Evolutionary conservation across 208 protist species (phyloP).

Genomic region (Acanthamoeba castellanii): DNA sequence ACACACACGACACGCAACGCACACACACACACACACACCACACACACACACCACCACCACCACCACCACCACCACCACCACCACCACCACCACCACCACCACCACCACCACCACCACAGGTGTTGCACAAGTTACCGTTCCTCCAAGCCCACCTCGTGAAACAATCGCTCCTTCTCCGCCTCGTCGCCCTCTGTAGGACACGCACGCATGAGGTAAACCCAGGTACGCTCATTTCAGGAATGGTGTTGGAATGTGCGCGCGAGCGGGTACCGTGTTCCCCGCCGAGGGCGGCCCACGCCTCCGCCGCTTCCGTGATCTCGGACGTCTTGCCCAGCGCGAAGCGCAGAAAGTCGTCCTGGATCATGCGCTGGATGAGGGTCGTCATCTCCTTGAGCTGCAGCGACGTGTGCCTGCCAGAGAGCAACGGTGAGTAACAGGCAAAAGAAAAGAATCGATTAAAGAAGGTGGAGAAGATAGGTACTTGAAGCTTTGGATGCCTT

Average conservation of each 20-base stretch:
- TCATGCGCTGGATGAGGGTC: conserved; percentile 69
- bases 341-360: conserved; percentile 74
- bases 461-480: neutral
- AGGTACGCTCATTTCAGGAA: no score
- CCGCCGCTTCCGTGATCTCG: neutral
- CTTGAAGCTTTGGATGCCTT: conserved; percentile 75
- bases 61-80: no score
- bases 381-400: conserved; percentile 76
- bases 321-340: conserved; percentile 48
- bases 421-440: neutral
- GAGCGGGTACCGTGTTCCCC: neutral
- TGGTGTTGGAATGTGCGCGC: no score
- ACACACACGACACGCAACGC: neutral
- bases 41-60: neutral
- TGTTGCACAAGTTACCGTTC: neutral
- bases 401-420: conserved; percentile 24
- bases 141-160: conserved; percentile 55
- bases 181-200: neutral
- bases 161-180: neutral
- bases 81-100: no score
- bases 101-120: no score
- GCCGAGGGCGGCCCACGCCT: neutral
- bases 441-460: neutral
- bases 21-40: neutral
- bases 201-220: no score